Percentiles rank a stretch among this genome's conserved stretches.
These are phyloP conservation scores for Raffaelea deltoideospora DNA, from an alignment of 2,329 filamentous ascomycete genomes.

Conservation along the genomic window DNA sequence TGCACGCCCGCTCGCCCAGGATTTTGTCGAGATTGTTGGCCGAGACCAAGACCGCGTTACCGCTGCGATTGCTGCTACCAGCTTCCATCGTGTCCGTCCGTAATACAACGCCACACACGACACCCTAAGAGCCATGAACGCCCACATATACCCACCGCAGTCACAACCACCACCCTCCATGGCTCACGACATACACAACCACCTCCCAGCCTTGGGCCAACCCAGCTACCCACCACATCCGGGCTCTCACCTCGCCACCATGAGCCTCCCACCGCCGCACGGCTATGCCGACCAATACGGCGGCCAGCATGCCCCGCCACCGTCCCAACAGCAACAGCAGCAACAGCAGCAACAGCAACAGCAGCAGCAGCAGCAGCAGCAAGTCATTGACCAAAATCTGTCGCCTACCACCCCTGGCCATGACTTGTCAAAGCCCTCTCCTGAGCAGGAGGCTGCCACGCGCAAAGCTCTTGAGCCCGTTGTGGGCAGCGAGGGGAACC, in stretches of 20 bases:
- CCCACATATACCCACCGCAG: slow-evolving; percentile 5
- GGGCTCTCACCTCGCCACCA: slow-evolving; percentile 6
- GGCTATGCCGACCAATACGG: slow-evolving; percentile 8
- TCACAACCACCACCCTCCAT: slow-evolving; percentile 6
- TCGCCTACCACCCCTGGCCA: slow-evolving; percentile 4
- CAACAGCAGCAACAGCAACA: background rate
- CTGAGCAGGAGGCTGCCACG: slow-evolving; percentile 9
- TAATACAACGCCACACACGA: background rate
- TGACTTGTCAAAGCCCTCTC: slow-evolving; percentile 5
- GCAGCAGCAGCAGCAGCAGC: slow-evolving; percentile 1
- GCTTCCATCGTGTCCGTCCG: background rate
- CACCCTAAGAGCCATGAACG: slow-evolving; percentile 5
- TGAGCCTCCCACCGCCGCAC: slow-evolving; percentile 8
- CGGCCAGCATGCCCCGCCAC: slow-evolving; percentile 2
- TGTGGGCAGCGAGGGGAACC: slow-evolving; percentile 8
- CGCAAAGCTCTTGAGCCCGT: slow-evolving; percentile 9
- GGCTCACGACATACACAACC: slow-evolving; percentile 8
- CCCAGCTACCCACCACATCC: slow-evolving; percentile 3
- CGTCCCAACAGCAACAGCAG: slow-evolving; percentile 1
- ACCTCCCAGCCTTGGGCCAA: slow-evolving; percentile 6
- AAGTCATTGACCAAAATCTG: background rate
- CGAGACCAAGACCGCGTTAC: background rate
- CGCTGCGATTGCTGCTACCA: background rate
- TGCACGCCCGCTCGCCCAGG: background rate
- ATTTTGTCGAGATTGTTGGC: background rate